Evolutionary conservation across 441 rosid species (phyloP), one percentile per base, ranked within the genome.

Genomic region (Euphorbia celastroides): DNA sequence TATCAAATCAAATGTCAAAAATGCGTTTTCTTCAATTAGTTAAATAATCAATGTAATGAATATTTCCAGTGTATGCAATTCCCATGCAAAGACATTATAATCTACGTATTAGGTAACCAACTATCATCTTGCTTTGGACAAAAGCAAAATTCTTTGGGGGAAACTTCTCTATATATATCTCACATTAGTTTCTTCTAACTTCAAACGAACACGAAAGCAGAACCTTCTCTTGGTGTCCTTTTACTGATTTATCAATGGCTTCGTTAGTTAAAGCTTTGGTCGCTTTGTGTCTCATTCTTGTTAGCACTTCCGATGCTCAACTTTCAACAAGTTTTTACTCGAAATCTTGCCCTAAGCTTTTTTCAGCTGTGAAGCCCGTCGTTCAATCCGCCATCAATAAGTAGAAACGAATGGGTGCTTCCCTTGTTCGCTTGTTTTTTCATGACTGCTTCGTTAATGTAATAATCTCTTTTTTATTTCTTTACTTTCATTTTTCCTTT

Each of bases 371-470:
- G 30, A 77, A 70, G 66, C 75, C 89, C 5, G 64, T 69, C 10
- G 78, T 88, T 65, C 77, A 66, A 12, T 75, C 90, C 2, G 92
- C 95, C 56, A 75, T 92, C 25, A 60, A n/a, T 8, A 81, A 73
- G 10, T 83, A 93, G 74, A 57, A 84, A 31, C 76, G 93, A 7
- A 80, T 84, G 74, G 98, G 97, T 12, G 98, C 97, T 17, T 93
- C 97, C 22, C 69, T 93, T 44, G 83, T 93, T 60, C 96, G 98
- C 51, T 74, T 93, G 63, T 85, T 84, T 84, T 92, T 89, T 85
- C 97, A 87, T 13, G 97, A 92, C 32, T 92, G 97, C 72, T 92
- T 93, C 57, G 90, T 88, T 28, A 87, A 87, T 60, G 96, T 90
- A 83, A 75, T 46, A 55, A 9, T 38, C 44, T 9, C 11, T 38